Conservation (phyloP, 148 eudicot genomes). For the Persicaria maculosa region DNA sequence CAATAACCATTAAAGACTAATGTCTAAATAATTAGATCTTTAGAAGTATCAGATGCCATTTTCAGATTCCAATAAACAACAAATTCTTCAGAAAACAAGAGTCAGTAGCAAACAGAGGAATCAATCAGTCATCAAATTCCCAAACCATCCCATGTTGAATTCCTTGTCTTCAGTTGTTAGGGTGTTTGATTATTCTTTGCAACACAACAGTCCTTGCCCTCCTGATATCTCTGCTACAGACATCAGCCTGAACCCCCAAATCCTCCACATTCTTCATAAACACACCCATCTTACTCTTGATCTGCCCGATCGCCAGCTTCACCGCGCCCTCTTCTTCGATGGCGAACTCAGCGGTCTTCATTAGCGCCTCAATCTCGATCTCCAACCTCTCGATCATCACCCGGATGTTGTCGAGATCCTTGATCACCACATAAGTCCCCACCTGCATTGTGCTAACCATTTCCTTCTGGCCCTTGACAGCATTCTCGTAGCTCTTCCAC, state of each 20-base stretch:
- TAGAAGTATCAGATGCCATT: background rate
- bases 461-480: slow-evolving; percentile 88
- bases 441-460: slow-evolving; percentile 80
- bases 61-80: slow-evolving; percentile 8
- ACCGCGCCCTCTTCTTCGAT: slow-evolving; percentile 52
- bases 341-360: slow-evolving; percentile 51
- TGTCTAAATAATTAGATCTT: background rate
- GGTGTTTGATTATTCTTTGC: slow-evolving; percentile 88
- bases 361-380: slow-evolving; percentile 56
- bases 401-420: slow-evolving; percentile 82
- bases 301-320: slow-evolving; percentile 63
- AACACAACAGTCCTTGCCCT: slow-evolving; percentile 89
- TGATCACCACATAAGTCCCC: slow-evolving; percentile 75
- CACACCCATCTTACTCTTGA: slow-evolving; percentile 58
- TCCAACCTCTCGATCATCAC: slow-evolving; percentile 63
- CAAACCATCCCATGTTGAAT: background rate
- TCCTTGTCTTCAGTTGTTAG: slow-evolving; percentile 28
- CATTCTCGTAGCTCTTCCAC: slow-evolving; percentile 75
- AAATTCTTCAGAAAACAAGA: slow-evolving; percentile 5
- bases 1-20: background rate
- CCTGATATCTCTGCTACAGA: slow-evolving; percentile 81
- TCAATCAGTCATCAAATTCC: slow-evolving; percentile 1
- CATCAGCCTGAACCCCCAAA: slow-evolving; percentile 79
- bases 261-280: slow-evolving; percentile 85
- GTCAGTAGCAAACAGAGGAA: background rate